Base-by-base conservation (phyloP, 1,284 basidiomycete species). In the Leccinum subrobustum region DNA sequence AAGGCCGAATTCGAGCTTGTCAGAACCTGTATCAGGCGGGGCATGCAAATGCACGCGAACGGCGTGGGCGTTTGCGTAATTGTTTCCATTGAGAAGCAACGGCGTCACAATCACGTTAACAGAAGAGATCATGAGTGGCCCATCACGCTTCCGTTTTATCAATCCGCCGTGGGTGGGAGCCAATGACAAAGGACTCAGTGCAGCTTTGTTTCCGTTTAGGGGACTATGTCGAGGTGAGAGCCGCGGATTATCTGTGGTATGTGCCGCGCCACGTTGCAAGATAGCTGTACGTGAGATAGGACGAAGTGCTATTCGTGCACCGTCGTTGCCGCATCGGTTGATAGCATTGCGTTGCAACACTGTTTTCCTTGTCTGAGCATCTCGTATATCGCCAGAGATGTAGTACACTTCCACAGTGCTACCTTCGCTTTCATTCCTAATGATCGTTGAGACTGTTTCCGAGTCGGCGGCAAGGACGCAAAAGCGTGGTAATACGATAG, bases 1-100 rank as follows among this genome's bases (percentile, higher is more conserved):
- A 48, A 92, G 76, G n/a, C 88, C 89, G 68, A 92, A 91, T 72
- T 91, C 88, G n/a, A 92, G 75, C 85, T 85, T 89, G 59, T 86
- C 86, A 23, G 81, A 80, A 58, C 84, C 82, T 14, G 77, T 68
- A 51, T 86, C 81, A 12, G 79, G 75, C 18, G 87, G 87, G 6
- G 82, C 82, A 33, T 84, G 82, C 16, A 89, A 70, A 52, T 66
- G 74, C 18, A 88, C 65, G 37, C 82, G 80, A 52, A 91, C 88
- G 23, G 82, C 85, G 65, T 91, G 89, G 42, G 79, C 77, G 50
- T 76, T 73, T 9, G 79, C 77, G 27, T 75, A 67, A 33, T 60
- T 61, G 31, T 64, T 63, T 56, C 66, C 66, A 54, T 71, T 66
- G 35, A 74, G 67, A 42, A 76, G 64, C 53, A 90, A 74, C 5